Evolutionary conservation across 2,329 filamentous ascomycete genomes (phyloP).

Genomic region (Penicillium sp.): DNA sequence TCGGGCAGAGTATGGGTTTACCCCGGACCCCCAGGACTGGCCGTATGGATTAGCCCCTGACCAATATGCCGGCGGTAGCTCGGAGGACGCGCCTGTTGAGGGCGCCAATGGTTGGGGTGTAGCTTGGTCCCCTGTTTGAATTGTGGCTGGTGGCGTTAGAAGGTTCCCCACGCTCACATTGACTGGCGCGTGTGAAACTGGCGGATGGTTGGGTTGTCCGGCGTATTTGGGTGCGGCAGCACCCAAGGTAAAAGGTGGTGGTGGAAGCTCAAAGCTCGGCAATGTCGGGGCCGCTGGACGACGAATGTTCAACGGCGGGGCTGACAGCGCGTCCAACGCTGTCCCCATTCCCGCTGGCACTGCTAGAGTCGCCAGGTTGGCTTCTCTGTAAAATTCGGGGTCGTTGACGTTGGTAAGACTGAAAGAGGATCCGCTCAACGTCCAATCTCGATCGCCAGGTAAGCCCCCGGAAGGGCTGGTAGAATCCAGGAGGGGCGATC

Average conservation of each 20-base stretch:
- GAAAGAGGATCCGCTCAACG: conserved; percentile 37
- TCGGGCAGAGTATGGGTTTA: conserved; percentile 45
- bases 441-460: conserved; percentile 51
- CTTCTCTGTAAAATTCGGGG: conserved; percentile 46
- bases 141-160: conserved; percentile 60
- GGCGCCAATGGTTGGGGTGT: conserved; percentile 52
- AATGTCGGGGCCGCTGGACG: conserved; percentile 68
- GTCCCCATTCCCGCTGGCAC: conserved; percentile 62
- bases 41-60: conserved; percentile 58
- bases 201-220: conserved; percentile 30
- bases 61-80: conserved; percentile 57
- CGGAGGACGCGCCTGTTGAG: conserved; percentile 45
- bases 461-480: conserved; percentile 46
- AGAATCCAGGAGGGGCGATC: conserved; percentile 52
- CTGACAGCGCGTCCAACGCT: conserved; percentile 59
- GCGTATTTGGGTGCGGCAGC: conserved; percentile 53
- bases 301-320: conserved; percentile 67
- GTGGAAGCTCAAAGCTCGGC: conserved; percentile 67
- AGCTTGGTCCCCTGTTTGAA: conserved; percentile 49
- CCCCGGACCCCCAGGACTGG: conserved; percentile 45
- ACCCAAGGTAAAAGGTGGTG: conserved; percentile 51
- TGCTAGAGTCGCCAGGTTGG: conserved; percentile 63
- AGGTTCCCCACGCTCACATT: conserved; percentile 60
- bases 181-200: conserved; percentile 43
- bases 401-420: conserved; percentile 29